A percentile compares a stretch with the other conserved stretches of the same genome.
phyloP scores from a whole-genome alignment of 1,284 basidiomycete species.

The Gymnopus androsaceus region DNA sequence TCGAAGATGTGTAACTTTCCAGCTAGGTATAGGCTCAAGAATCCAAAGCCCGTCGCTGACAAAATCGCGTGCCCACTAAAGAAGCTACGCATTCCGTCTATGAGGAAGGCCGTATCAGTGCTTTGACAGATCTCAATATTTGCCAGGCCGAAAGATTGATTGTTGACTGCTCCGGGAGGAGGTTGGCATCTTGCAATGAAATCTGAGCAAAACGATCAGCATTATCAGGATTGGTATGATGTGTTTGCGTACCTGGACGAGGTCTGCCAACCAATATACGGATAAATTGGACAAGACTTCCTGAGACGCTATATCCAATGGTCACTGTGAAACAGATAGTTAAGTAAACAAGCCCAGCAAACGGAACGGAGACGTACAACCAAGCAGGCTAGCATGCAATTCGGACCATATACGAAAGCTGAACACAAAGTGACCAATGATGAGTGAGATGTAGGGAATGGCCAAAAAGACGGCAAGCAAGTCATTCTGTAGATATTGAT shows the following conservation, averaged over 20 bases:
- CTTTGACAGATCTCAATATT: constrained; percentile 24
- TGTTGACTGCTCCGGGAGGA: constrained; percentile 19
- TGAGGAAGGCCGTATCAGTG: constrained; percentile 20
- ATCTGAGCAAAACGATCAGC: constrained; percentile 15
- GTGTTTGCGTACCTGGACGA: constrained; percentile 21
- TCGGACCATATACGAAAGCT: constrained; percentile 25
- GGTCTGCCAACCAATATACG: constrained; percentile 24
- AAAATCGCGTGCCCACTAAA: constrained; percentile 27
- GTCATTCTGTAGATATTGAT: background rate
- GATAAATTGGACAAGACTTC: constrained; percentile 21
- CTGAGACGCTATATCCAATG: constrained; percentile 16
- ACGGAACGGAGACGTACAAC: constrained; percentile 14
- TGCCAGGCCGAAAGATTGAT: constrained; percentile 22
- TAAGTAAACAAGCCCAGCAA: background rate
- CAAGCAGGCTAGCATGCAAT: constrained; percentile 24
- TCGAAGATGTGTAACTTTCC: constrained; percentile 27
- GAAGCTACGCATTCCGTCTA: constrained; percentile 27
- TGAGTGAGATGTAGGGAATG: constrained; percentile 20
- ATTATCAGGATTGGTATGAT: background rate
- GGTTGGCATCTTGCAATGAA: constrained; percentile 26
- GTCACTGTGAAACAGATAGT: constrained; percentile 15
- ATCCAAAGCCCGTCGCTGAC: constrained; percentile 22
- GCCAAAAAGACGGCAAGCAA: constrained; percentile 19
- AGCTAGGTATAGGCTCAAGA: constrained; percentile 23
- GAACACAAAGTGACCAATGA: constrained; percentile 22